Conservation (phyloP, 768 basidiomycete genomes). For the Leccinum disarticulatum region DNA sequence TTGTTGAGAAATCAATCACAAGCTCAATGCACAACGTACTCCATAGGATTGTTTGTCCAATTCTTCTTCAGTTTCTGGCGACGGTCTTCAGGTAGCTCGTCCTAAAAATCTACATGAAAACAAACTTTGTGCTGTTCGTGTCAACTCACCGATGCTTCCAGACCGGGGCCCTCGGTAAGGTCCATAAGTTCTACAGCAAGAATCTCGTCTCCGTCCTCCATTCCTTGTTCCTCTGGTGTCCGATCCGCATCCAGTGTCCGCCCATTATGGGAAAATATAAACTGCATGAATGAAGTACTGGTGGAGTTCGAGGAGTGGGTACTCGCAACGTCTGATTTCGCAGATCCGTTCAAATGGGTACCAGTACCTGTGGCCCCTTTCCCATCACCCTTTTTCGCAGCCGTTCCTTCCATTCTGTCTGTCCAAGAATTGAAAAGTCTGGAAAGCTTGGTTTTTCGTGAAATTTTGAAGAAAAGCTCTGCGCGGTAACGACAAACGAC, state of each 20-base stretch:
- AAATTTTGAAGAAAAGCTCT: slow-evolving; percentile 91
- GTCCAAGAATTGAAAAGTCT: slow-evolving; percentile 87
- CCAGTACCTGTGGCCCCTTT: slow-evolving; percentile 26
- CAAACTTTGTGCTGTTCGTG: not conserved
- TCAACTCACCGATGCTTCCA: slow-evolving; percentile 61
- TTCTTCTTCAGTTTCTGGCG: slow-evolving; percentile 76
- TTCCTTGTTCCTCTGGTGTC: slow-evolving; percentile 82
- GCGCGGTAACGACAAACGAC: slow-evolving; percentile 87
- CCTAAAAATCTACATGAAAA: slow-evolving; percentile 39
- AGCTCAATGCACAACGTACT: slow-evolving; percentile 47
- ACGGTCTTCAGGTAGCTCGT: slow-evolving; percentile 61
- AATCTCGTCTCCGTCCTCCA: slow-evolving; percentile 89
- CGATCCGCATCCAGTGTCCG: slow-evolving; percentile 76
- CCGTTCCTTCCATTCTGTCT: slow-evolving; percentile 74
- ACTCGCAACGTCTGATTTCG: slow-evolving; percentile 51
- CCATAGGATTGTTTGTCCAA: slow-evolving; percentile 73
- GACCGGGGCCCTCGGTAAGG: slow-evolving; percentile 65
- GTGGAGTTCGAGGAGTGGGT: slow-evolving; percentile 42
- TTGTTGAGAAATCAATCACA: not conserved
- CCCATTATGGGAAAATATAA: slow-evolving; percentile 84
- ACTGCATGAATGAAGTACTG: slow-evolving; percentile 58
- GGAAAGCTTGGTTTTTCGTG: slow-evolving; percentile 83
- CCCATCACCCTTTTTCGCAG: slow-evolving; percentile 45
- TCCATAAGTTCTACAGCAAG: slow-evolving; percentile 90
- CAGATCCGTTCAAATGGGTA: slow-evolving; percentile 46